A percentile compares a stretch with the other conserved stretches of the same genome.
phyloP scores from a whole-genome alignment of 148 eudicot species.

The Beta vulgaris region DNA sequence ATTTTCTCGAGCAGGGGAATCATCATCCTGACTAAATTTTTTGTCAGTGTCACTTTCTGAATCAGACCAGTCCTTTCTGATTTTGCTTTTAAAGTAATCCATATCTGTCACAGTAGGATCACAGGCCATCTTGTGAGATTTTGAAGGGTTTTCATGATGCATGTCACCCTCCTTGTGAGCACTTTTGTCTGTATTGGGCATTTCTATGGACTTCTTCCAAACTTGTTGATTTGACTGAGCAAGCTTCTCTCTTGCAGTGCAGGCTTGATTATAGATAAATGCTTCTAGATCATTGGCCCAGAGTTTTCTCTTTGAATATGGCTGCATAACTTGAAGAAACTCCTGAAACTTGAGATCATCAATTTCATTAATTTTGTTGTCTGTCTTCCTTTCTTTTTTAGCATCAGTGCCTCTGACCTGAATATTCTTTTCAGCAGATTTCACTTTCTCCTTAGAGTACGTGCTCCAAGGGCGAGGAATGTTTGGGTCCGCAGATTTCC shows the following conservation, averaged over 20 bases:
- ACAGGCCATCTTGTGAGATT: slow-evolving; percentile 23
- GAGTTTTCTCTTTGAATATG: slow-evolving; percentile 62
- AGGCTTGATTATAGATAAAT: slow-evolving; percentile 30
- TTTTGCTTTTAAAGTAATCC: slow-evolving; percentile 81
- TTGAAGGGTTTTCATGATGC: slow-evolving; percentile 26
- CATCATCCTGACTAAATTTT: slow-evolving; percentile 7
- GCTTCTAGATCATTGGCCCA: slow-evolving; percentile 74
- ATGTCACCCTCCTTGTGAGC: slow-evolving; percentile 27
- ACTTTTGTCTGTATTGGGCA: slow-evolving; percentile 27
- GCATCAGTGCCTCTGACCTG: slow-evolving; percentile 23
- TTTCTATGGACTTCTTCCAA: slow-evolving; percentile 16
- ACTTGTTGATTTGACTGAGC: too few relatives aligned
- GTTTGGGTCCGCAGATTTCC: slow-evolving; percentile 70
- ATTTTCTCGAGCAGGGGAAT: slow-evolving; percentile 12
- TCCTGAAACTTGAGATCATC: slow-evolving; percentile 67
- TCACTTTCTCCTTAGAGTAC: slow-evolving; percentile 54
- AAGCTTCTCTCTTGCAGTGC: slow-evolving; percentile 20
- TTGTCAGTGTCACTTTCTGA: slow-evolving; percentile 47
- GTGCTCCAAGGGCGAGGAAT: slow-evolving; percentile 92
- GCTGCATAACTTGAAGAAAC: slow-evolving; percentile 75
- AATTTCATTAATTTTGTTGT: slow-evolving; percentile 27
- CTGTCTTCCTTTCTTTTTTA: slow-evolving; percentile 22
- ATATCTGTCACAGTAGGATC: slow-evolving; percentile 56
- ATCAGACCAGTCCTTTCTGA: slow-evolving; percentile 81
- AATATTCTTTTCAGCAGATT: slow-evolving; percentile 32